Conservation (phyloP, 139 green algal genomes). For the Closterium sp. region DNA sequence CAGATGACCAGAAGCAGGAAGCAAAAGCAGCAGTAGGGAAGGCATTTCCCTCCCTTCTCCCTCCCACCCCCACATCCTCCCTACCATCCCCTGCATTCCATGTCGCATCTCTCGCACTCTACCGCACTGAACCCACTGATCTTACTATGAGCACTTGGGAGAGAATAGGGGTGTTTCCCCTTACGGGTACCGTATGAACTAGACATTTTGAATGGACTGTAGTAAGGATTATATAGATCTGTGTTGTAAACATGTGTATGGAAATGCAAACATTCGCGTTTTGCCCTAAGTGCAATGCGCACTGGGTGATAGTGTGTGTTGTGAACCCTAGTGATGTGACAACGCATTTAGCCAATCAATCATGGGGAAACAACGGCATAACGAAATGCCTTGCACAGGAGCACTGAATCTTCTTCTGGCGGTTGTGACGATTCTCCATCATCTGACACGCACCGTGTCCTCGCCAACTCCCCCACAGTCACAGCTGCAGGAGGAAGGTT, state of each 20-base stretch:
- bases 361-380: no score
- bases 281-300: no score
- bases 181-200: neutral
- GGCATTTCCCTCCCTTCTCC: neutral
- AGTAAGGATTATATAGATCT: no score
- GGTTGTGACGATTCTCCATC: neutral
- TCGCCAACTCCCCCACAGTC: neutral
- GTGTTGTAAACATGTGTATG: neutral
- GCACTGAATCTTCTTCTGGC: neutral
- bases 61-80: neutral
- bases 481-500: neutral
- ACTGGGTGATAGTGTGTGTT: no score
- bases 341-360: no score
- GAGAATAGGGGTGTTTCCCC: neutral
- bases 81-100: neutral
- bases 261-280: neutral
- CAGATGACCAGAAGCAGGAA: constrained; percentile 8
- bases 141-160: neutral
- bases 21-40: neutral
- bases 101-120: neutral
- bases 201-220: neutral
- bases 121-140: neutral
- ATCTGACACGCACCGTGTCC: neutral
- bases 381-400: neutral
- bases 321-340: no score